These are phyloP conservation scores for Pneumocystis sp. DNA, from an alignment of 1,139 yeast genomes.

Conservation along the genomic window DNA sequence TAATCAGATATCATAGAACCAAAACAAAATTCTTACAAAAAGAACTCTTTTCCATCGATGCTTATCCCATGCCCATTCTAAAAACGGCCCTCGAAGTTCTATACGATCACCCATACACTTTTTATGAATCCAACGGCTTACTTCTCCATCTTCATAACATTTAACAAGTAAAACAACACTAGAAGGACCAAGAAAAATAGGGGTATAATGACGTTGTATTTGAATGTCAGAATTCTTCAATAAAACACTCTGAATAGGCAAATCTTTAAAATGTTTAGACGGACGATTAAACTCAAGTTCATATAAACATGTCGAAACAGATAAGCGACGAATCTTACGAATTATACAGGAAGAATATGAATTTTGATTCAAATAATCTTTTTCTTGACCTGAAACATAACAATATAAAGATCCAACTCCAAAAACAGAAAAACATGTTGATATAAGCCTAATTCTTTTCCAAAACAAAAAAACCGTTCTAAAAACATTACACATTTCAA, in stretches of 20 bases:
- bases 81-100: constrained; percentile 1
- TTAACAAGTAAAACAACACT: constrained; percentile 5
- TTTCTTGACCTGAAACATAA: not conserved
- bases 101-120: constrained; percentile 3
- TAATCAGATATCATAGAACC: not conserved
- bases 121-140: constrained; percentile 10
- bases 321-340: not conserved
- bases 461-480: not conserved
- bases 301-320: not conserved
- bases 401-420: not conserved
- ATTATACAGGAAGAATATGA: not conserved
- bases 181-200: not conserved
- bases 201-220: constrained; percentile 10
- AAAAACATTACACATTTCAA: not conserved
- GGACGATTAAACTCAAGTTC: not conserved
- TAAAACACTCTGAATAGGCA: not conserved
- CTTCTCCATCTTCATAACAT: constrained; percentile 8
- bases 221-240: constrained; percentile 8
- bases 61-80: constrained; percentile 3
- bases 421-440: not conserved
- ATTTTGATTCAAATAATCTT: not conserved
- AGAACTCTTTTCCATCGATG: not conserved
- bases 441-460: not conserved
- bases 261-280: not conserved
- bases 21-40: not conserved